phyloP scores from a whole-genome alignment of 176 grass and related monocot genomes.

The Tillandsia leiboldiana region DNA sequence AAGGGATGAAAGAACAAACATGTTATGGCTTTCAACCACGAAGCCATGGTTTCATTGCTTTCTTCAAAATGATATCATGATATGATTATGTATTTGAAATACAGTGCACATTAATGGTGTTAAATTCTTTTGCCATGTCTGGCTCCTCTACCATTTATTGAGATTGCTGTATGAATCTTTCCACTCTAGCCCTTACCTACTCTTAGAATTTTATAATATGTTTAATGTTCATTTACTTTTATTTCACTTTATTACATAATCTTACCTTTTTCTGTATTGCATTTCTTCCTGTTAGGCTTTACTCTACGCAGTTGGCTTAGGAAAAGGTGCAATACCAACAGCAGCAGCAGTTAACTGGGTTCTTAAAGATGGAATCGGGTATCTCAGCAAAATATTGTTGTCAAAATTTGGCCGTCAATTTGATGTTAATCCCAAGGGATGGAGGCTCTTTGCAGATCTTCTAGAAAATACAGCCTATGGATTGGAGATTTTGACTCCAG shows the following conservation, averaged over 20 bases:
- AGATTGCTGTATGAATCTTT: too few species aligned
- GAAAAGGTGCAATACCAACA: constrained; percentile 76
- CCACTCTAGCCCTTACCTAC: too few species aligned
- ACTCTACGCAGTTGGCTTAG: constrained; percentile 77
- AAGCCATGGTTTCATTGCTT: too few species aligned
- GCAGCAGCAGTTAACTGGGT: constrained; percentile 90
- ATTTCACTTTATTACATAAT: not conserved
- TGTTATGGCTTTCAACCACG: too few species aligned
- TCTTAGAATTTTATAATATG: too few species aligned
- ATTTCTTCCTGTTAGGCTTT: constrained; percentile 44
- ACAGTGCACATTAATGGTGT: too few species aligned
- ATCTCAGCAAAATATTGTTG: constrained; percentile 84
- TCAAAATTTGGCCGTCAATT: constrained; percentile 90
- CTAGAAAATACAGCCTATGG: constrained; percentile 81
- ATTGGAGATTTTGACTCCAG: constrained; percentile 82
- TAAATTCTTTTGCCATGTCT: too few species aligned
- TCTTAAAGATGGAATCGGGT: constrained; percentile 80
- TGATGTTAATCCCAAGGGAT: constrained; percentile 91
- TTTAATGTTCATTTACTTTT: not conserved
- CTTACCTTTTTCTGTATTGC: not conserved
- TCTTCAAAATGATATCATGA: too few species aligned
- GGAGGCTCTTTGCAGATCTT: constrained; percentile 77
- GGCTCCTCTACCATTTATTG: too few species aligned
- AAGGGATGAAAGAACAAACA: too few species aligned
- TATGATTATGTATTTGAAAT: too few species aligned